These are phyloP conservation scores for Stagonosporopsis rhizophila DNA, from an alignment of 2,329 filamentous ascomycete species.

Conservation along the genomic window DNA sequence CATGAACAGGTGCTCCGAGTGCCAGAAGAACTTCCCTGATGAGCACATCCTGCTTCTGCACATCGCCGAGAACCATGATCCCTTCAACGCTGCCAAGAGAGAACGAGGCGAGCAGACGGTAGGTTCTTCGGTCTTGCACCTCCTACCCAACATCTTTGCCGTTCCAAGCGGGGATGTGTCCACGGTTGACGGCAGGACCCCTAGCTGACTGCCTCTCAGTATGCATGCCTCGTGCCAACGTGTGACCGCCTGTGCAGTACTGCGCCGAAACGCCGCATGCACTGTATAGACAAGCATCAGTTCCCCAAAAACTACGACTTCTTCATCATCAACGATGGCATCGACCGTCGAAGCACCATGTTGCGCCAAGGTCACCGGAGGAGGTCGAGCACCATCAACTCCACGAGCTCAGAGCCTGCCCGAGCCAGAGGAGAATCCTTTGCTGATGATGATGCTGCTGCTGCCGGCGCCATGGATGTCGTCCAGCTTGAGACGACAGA, in stretches of 20 bases:
- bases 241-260: constrained; percentile 87
- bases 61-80: constrained; percentile 90
- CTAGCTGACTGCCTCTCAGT: constrained; percentile 58
- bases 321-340: constrained; percentile 82
- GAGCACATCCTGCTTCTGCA: constrained; percentile 81
- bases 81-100: constrained; percentile 72
- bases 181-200: not conserved
- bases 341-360: constrained; percentile 83
- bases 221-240: constrained; percentile 85
- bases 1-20: constrained; percentile 83
- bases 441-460: constrained; percentile 22
- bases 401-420: constrained; percentile 9
- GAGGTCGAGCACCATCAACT: constrained; percentile 38
- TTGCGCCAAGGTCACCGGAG: constrained; percentile 58
- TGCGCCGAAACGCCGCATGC: constrained; percentile 81
- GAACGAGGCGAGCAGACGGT: constrained; percentile 88
- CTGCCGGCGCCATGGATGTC: constrained; percentile 35
- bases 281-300: constrained; percentile 92
- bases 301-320: constrained; percentile 69
- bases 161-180: too few relatives aligned
- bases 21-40: constrained; percentile 86
- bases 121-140: constrained; percentile 45
- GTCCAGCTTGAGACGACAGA: constrained; percentile 25
- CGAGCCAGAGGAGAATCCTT: constrained; percentile 31
- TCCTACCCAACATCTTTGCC: too few relatives aligned